These are phyloP conservation scores for Corchorus olitorius DNA, from an alignment of 345 rosid species.

Conservation along the genomic window DNA sequence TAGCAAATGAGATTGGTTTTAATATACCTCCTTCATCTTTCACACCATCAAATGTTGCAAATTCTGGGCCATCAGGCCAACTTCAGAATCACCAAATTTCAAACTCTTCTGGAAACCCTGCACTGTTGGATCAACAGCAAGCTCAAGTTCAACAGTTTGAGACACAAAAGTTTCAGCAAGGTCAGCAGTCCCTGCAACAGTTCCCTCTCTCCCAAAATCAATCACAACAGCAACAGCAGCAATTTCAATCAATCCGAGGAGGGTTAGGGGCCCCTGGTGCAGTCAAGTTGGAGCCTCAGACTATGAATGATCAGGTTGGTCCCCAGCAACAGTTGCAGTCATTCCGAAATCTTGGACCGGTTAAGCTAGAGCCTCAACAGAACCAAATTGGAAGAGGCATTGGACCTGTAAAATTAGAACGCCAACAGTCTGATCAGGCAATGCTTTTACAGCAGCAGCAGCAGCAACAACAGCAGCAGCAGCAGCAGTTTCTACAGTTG, in stretches of 20 bases:
- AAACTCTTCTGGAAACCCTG: constrained; percentile 43
- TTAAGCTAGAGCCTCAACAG: constrained; percentile 64
- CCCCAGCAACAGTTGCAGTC: constrained; percentile 51
- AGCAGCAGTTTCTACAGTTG: constrained; percentile 63
- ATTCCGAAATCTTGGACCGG: constrained; percentile 46
- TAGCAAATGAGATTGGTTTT: constrained; percentile 64
- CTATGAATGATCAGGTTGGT: constrained; percentile 53
- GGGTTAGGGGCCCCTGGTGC: constrained; percentile 48
- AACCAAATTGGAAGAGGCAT: constrained; percentile 47
- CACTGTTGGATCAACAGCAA: constrained; percentile 53
- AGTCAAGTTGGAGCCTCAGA: constrained; percentile 70
- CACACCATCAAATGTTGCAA: constrained; percentile 49
- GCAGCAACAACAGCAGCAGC: constrained; percentile 44
- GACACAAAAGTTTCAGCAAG: constrained; percentile 53
- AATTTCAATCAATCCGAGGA: constrained; percentile 53
- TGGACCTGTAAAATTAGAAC: constrained; percentile 56
- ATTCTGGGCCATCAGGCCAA: constrained; percentile 53
- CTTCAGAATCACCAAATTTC: constrained; percentile 60
- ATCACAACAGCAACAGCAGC: constrained; percentile 53
- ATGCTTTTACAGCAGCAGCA: constrained; percentile 38
- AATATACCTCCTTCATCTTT: constrained; percentile 49
- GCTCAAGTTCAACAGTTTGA: constrained; percentile 51
- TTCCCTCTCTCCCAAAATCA: constrained; percentile 51
- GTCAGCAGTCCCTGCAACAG: constrained; percentile 65
- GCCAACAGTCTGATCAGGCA: constrained; percentile 54